These are phyloP conservation scores for Grosmannia huntii DNA, from an alignment of 2,329 filamentous ascomycete species.

Conservation along the genomic window DNA sequence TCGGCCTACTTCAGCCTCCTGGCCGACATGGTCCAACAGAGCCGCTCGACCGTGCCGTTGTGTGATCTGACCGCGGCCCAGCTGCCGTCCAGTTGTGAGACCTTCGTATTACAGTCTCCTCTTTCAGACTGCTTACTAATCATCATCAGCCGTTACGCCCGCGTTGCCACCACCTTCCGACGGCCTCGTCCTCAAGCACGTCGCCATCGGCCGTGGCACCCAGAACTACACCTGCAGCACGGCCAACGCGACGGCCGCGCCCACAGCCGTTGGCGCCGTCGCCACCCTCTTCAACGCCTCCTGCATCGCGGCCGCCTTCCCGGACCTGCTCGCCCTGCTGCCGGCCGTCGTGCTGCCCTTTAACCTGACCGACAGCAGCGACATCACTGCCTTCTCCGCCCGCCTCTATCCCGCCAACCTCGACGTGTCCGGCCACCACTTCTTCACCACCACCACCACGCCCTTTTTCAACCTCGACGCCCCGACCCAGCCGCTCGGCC, in stretches of 20 bases:
- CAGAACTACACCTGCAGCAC: slow-evolving; percentile 85
- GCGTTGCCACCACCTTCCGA: slow-evolving; percentile 36
- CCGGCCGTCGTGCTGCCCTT: slow-evolving; percentile 58
- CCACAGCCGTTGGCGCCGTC: slow-evolving; percentile 57
- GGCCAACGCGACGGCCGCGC: slow-evolving; percentile 44
- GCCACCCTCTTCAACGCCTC: slow-evolving; percentile 81
- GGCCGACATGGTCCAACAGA: slow-evolving; percentile 38
- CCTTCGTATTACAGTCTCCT: too few relatives aligned
- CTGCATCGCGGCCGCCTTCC: slow-evolving; percentile 60
- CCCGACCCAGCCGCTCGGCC: slow-evolving; percentile 38
- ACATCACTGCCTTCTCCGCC: slow-evolving; percentile 15
- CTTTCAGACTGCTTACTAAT: not conserved
- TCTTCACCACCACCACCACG: slow-evolving; percentile 54
- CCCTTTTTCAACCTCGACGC: slow-evolving; percentile 73
- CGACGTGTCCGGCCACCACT: slow-evolving; percentile 63
- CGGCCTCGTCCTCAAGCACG: slow-evolving; percentile 57
- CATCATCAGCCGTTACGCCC: slow-evolving; percentile 8
- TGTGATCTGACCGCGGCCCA: slow-evolving; percentile 43
- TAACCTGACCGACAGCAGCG: slow-evolving; percentile 31
- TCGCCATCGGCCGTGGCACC: slow-evolving; percentile 76
- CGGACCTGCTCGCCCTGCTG: slow-evolving; percentile 51
- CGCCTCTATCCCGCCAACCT: slow-evolving; percentile 45
- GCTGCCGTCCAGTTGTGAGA: slow-evolving; percentile 32
- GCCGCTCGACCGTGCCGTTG: slow-evolving; percentile 27
- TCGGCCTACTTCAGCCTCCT: slow-evolving; percentile 50